Base-by-base conservation (phyloP, 1,284 basidiomycete genomes). In the Cutaneotrichosporon sp. region DNA sequence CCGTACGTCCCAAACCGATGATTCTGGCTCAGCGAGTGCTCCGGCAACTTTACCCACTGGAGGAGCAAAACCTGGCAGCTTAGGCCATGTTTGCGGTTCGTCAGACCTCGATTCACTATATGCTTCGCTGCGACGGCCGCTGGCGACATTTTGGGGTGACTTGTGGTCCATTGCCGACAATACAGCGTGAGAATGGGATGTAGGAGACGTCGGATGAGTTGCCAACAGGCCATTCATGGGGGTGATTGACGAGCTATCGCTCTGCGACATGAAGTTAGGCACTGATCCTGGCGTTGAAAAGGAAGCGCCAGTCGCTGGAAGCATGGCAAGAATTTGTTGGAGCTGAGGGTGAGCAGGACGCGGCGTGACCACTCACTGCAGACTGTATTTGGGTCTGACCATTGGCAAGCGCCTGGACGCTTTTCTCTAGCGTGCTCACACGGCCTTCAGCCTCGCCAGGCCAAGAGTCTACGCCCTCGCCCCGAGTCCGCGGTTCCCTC, bases 1-100 rank as follows among this genome's bases (percentile, higher is more conserved):
- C 90, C 90, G 66, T 93, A 93, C 14, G 86, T 87, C 22, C 87
- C 87, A 70, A 90, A 91, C 70, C 90, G 89, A 74, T 91, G 88
- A 26, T 86, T 84, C 86, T 89, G 35, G 24, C 22, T 31, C 27
- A 12, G 7, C 52, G 58, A 19, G 60, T 57, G 49, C 10, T 20
- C 11, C 32, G n/a, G 16, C 22, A 19, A 58, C 58, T 66, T n/a
- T n/a, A n/a, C n/a, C n/a, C 71, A 90, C 87, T 49, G 89, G 90
- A 24, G 90, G 87, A 19, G 88, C 86, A 71, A 92, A 92, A 2
- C 90, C 90, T 26, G 90, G 90, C 16, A 91, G 79, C 29, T 88
- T 84, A 9, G 90, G 89, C 63, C 90, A 92, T 20, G 71, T 66
- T 45, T 70, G 66, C 22, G 38, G 17, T 24, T 22, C 38, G 17